phyloP scores from a whole-genome alignment of 179 eudicot species.

The Patellifolia procumbens region DNA sequence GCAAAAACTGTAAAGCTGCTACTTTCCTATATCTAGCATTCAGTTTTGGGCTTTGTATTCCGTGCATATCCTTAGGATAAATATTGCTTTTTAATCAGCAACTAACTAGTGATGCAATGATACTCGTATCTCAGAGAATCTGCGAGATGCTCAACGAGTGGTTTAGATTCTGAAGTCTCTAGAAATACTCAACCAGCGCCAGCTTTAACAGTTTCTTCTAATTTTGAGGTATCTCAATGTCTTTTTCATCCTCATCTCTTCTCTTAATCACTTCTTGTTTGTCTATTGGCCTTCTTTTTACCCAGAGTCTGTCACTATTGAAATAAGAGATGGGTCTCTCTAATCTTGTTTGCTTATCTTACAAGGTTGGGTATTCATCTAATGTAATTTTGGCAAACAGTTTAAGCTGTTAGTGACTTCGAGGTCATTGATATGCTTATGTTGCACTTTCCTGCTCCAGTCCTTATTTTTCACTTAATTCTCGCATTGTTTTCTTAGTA shows the following conservation, averaged over 20 bases:
- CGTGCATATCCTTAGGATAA: slow-evolving; percentile 5
- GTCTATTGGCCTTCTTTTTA: slow-evolving; percentile 1
- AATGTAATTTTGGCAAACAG: background rate
- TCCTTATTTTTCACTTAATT: background rate
- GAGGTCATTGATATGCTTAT: background rate
- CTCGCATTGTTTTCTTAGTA: background rate
- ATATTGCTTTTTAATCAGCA: background rate
- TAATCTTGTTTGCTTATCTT: background rate
- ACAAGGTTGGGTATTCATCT: background rate
- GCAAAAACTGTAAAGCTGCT: slow-evolving; percentile 5
- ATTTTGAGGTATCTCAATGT: slow-evolving; percentile 59
- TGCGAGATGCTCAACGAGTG: slow-evolving; percentile 43
- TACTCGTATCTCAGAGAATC: slow-evolving; percentile 44
- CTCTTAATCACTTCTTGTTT: background rate
- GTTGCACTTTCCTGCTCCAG: background rate
- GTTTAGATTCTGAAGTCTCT: slow-evolving; percentile 52
- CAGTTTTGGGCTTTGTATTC: slow-evolving; percentile 7
- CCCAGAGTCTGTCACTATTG: background rate
- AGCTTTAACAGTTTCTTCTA: slow-evolving; percentile 66
- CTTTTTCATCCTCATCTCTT: background rate
- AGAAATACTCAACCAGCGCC: slow-evolving; percentile 44
- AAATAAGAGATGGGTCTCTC: background rate
- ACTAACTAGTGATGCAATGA: slow-evolving; percentile 7
- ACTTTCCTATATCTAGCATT: slow-evolving; percentile 5
- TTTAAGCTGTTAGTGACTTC: background rate